These are phyloP conservation scores for Teunomyces pallodes DNA, from an alignment of 805 yeast genomes.

Conservation along the genomic window DNA sequence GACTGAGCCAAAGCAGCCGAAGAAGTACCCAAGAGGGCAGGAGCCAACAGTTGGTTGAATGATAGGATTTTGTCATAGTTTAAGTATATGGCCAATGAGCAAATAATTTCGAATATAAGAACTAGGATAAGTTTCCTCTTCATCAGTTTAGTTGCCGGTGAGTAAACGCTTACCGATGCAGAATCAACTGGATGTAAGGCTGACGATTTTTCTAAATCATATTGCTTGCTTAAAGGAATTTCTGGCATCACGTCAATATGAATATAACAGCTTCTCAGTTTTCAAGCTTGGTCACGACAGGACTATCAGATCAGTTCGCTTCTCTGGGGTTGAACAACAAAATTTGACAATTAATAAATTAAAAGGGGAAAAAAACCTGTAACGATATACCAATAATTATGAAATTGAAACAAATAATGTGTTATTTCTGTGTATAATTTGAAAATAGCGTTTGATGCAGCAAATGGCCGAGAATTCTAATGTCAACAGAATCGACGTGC, in stretches of 20 bases:
- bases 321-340: background rate
- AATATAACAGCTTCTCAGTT: background rate
- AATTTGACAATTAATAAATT: too few relatives aligned
- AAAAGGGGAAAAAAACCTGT: background rate
- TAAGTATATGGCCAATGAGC: constrained; percentile 26
- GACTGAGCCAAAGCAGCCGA: constrained; percentile 45
- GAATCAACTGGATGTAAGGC: constrained; percentile 8
- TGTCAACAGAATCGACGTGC: background rate
- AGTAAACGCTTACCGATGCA: background rate
- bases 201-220: constrained; percentile 17
- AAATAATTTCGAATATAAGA: constrained; percentile 24
- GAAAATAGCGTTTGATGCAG: background rate
- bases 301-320: background rate
- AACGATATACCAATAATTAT: background rate
- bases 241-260: background rate
- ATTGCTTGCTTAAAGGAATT: constrained; percentile 1
- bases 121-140: constrained; percentile 16
- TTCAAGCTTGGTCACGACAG: background rate
- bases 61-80: constrained; percentile 24
- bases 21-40: constrained; percentile 36
- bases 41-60: constrained; percentile 28
- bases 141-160: background rate
- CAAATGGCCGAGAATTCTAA: background rate
- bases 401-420: background rate
- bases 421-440: background rate